Percentiles rank a stretch among this genome's conserved stretches.
Conservation (phyloP, 371 early-diverging fungal species). For the Mortierella sp. region DNA sequence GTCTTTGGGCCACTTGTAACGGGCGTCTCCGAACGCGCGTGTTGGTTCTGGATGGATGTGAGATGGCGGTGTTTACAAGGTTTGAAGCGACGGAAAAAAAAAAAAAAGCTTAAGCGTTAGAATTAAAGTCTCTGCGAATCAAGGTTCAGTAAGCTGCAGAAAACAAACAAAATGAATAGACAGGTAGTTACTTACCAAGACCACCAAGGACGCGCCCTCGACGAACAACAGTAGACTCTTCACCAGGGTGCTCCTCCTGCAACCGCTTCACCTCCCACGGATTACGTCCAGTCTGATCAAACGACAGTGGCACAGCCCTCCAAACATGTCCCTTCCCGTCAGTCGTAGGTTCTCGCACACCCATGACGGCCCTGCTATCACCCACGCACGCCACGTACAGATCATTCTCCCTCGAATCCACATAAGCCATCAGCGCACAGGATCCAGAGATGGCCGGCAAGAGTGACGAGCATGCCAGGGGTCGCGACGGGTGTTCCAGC, state of each 20-base stretch:
- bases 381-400: constrained; percentile 85
- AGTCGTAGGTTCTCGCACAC: constrained; percentile 31
- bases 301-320: constrained; percentile 71
- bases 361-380: constrained; percentile 77
- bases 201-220: constrained; percentile 81
- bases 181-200: constrained; percentile 63
- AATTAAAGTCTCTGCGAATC: neutral
- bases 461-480: constrained; percentile 45
- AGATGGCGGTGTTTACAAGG: neutral
- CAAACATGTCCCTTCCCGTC: constrained; percentile 56
- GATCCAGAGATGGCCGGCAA: constrained; percentile 77
- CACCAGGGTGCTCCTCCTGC: constrained; percentile 82
- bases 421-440: constrained; percentile 81
- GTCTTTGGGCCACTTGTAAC: constrained; percentile 83
- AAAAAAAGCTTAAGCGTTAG: neutral
- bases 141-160: neutral
- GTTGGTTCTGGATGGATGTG: constrained; percentile 60
- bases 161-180: neutral
- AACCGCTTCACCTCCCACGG: constrained; percentile 73
- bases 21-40: constrained; percentile 69
- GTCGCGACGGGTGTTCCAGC: constrained; percentile 46
- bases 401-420: constrained; percentile 69
- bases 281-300: constrained; percentile 80
- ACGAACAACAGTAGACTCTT: constrained; percentile 70
- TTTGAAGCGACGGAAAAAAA: neutral